These are phyloP conservation scores for Solanum virginianum DNA, from an alignment of 257 asterid species.

Conservation along the genomic window DNA sequence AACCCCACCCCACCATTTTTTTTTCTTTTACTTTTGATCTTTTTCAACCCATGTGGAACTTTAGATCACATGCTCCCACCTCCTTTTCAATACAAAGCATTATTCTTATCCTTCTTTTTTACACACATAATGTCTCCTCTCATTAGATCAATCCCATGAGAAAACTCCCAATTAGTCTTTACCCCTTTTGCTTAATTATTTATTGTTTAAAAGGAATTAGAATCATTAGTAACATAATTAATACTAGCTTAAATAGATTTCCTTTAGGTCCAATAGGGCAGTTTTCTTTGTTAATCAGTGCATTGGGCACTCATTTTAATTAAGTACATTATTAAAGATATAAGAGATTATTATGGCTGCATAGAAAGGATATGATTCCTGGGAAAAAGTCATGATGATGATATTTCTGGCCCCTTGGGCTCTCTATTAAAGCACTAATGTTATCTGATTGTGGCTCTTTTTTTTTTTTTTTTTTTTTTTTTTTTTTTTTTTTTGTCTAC, in stretches of 20 bases:
- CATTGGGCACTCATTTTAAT: slow-evolving; percentile 6
- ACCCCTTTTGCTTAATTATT: background rate
- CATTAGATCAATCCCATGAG: slow-evolving; percentile 27
- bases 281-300: slow-evolving; percentile 30
- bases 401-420: slow-evolving; percentile 13
- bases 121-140: slow-evolving; percentile 13
- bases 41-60: slow-evolving; percentile 22
- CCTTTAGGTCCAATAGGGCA: slow-evolving; percentile 3
- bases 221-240: slow-evolving; percentile 27
- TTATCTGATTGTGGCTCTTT: slow-evolving; percentile 16
- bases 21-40: no score
- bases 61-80: slow-evolving; percentile 57
- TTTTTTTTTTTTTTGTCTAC: slow-evolving; percentile 22
- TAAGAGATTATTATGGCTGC: slow-evolving; percentile 9
- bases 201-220: background rate
- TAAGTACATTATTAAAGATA: slow-evolving; percentile 4
- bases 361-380: slow-evolving; percentile 1
- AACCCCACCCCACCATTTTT: background rate
- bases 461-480: slow-evolving; percentile 19
- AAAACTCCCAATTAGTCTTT: background rate
- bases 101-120: slow-evolving; percentile 34
- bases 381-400: slow-evolving; percentile 18
- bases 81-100: slow-evolving; percentile 19
- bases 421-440: slow-evolving; percentile 11
- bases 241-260: slow-evolving; percentile 6